Base-by-base conservation (phyloP, 2,329 filamentous ascomycete genomes). In the Alternaria alternata region DNA sequence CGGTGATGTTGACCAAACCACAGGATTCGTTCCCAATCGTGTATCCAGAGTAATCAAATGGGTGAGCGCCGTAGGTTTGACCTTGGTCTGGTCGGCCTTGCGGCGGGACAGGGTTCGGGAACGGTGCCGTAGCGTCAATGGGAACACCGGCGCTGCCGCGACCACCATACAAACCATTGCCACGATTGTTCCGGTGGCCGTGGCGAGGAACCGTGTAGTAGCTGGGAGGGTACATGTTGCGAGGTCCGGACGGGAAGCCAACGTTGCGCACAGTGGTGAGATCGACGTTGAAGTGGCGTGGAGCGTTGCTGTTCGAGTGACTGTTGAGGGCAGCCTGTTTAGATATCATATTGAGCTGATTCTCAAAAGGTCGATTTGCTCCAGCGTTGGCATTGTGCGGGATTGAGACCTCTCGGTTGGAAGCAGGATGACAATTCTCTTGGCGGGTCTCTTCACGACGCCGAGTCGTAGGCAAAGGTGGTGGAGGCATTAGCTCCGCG, bases 101-200 rank as follows among this genome's bases (percentile, higher is more conserved):
- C 0, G 75, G 75, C 1, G 73, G 61, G 2, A 73, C 44, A 2
- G 75, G 74, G 22, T 63, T 57, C 1, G 76, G 76, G 36, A 78
- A 78, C 3, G 75, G 75, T 5, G 61, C 63, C 0, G 73, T 76
- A 2, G 66, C 68, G n/a, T 72, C 64, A 22, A 78, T 63, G 3
- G 75, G 75, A 7, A 77, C 55, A 14, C 74, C 75, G 8, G 41
- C 42, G 11, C 44, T 61, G 48, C 58, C 48, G 8, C 58, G 54
- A 42, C 58, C 58, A 18, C 58, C 54, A 36, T 73, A 73, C 3
- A 74, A 59, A 11, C 72, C 73, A 34, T 74, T 75, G n/a, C 61
- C 67, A 44, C 54, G 54, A 18, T 44, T 34, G 30, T 55, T 56
- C 7, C 58, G 54, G 24, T 61, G 30, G 4, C 30, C 28, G 16